Conservation (phyloP, 495 filamentous ascomycete species). For the Penicillium paxilli region DNA sequence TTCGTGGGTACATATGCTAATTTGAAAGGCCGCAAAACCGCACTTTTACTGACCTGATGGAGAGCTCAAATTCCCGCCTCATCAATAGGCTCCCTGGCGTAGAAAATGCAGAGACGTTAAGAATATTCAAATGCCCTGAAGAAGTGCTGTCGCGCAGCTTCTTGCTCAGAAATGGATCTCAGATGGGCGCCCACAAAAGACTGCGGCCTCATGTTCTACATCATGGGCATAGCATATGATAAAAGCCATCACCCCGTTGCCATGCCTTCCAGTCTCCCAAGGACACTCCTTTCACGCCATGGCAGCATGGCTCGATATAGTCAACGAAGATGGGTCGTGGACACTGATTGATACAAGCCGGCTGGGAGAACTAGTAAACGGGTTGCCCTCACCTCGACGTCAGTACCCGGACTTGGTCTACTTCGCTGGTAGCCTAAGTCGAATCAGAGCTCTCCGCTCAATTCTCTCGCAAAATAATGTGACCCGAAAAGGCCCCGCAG, state of each 20-base stretch:
- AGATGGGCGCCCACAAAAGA: too few species aligned
- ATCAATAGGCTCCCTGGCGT: too few species aligned
- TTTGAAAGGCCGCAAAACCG: too few species aligned
- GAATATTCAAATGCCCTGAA: too few species aligned
- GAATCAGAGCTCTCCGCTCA: constrained; percentile 11
- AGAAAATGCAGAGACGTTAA: too few species aligned
- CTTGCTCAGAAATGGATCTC: too few species aligned
- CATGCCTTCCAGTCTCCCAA: background rate
- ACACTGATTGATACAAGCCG: constrained; percentile 1
- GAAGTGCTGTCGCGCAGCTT: too few species aligned
- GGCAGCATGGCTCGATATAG: constrained; percentile 4
- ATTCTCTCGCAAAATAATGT: constrained; percentile 18
- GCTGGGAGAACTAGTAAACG: background rate
- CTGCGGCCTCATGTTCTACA: too few species aligned
- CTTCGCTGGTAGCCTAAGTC: constrained; percentile 11
- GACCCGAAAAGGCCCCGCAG: constrained; percentile 8
- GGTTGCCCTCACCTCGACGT: background rate
- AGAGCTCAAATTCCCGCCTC: too few species aligned
- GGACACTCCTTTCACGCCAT: background rate
- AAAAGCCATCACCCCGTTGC: background rate
- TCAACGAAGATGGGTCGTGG: background rate
- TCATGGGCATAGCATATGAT: too few species aligned
- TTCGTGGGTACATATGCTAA: too few species aligned
- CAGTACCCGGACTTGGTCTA: constrained; percentile 13
- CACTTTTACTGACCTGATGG: too few species aligned